These are phyloP conservation scores for Epichloe elymi DNA, from an alignment of 2,329 filamentous ascomycete genomes.

Conservation along the genomic window DNA sequence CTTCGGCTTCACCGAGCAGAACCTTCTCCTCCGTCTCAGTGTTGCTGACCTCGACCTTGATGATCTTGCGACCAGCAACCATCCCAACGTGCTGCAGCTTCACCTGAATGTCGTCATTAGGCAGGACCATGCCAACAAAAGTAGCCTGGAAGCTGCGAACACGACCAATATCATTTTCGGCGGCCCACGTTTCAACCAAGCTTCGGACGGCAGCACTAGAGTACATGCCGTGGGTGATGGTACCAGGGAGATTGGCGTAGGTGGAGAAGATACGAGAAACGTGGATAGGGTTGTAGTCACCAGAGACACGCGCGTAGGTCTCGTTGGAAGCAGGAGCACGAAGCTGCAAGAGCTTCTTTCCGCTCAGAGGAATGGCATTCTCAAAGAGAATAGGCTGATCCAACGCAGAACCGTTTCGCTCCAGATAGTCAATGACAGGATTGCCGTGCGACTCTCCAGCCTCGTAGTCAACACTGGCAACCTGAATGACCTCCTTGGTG, in stretches of 20 bases:
- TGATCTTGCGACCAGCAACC: conserved; percentile 96
- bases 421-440: conserved; percentile 89
- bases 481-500: conserved; percentile 93
- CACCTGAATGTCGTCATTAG: conserved; percentile 89
- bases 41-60: conserved; percentile 95
- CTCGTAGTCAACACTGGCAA: conserved; percentile 94
- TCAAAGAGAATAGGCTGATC: conserved; percentile 97
- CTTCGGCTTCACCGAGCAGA: conserved; percentile 84
- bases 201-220: conserved; percentile 92
- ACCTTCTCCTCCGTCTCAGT: conserved; percentile 96
- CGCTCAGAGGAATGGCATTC: conserved; percentile 89
- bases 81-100: conserved; percentile 95
- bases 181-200: conserved; percentile 95
- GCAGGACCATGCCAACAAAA: conserved; percentile 96
- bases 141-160: conserved; percentile 95
- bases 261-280: conserved; percentile 92
- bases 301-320: conserved; percentile 93
- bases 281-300: conserved; percentile 98
- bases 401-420: conserved; percentile 80
- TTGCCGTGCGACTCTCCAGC: conserved; percentile 87
- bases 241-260: conserved; percentile 90
- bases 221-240: conserved; percentile 99
- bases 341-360: conserved; percentile 76
- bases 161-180: conserved; percentile 95
- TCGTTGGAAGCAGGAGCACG: conserved; percentile 94